These are phyloP conservation scores for Medicago lupulina DNA, from an alignment of 306 rosid species.

Conservation along the genomic window DNA sequence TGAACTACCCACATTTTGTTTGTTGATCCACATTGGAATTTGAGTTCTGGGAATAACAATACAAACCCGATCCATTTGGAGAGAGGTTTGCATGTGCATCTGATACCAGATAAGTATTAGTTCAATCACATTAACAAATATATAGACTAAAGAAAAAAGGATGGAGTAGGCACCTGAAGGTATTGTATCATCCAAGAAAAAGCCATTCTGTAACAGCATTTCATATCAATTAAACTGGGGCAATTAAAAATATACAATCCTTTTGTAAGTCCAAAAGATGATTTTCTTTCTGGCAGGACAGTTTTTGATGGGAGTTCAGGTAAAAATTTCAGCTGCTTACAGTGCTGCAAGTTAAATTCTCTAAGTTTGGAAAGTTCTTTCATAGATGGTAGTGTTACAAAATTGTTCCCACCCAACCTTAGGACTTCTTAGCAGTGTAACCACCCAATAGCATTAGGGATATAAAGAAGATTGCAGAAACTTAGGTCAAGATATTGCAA, in stretches of 20 bases:
- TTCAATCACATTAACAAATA: neutral
- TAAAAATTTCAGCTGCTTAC: conserved; percentile 15
- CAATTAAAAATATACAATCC: conserved; percentile 2
- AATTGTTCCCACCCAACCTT: conserved; percentile 23
- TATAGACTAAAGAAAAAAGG: neutral
- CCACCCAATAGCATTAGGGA: conserved; percentile 13
- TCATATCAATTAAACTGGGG: neutral
- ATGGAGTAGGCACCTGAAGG: conserved; percentile 1
- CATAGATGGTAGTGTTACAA: conserved; percentile 21
- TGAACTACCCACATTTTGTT: neutral
- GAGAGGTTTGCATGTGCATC: neutral
- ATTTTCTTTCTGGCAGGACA: neutral
- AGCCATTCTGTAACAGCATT: neutral
- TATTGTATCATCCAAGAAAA: conserved; percentile 32
- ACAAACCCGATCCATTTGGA: neutral
- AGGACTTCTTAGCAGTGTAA: neutral
- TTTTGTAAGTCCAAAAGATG: too few species aligned
- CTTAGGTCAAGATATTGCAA: neutral
- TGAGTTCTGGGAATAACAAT: conserved; percentile 14
- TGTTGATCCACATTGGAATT: conserved; percentile 26
- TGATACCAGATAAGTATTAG: neutral
- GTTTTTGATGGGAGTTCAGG: conserved; percentile 20
- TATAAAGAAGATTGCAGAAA: conserved; percentile 30
- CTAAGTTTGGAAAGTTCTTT: conserved; percentile 29
- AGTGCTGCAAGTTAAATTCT: neutral